Evolutionary conservation across 2,329 filamentous ascomycete species (phyloP).

Genomic region (Aspergillus ustus): DNA sequence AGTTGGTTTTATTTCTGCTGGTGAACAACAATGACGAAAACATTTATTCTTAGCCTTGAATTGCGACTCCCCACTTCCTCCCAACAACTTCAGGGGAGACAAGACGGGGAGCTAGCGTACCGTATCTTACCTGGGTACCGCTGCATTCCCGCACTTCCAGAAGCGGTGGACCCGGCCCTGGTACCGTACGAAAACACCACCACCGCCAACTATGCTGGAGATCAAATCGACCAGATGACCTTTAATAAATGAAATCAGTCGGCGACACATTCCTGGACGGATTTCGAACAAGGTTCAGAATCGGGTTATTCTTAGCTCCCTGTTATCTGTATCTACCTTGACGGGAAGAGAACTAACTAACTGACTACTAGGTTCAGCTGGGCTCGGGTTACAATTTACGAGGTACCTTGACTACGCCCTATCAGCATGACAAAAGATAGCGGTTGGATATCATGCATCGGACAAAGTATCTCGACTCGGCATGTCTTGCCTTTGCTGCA

Average conservation of each 20-base stretch:
- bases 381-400: background rate
- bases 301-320: background rate
- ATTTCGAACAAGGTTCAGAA: background rate
- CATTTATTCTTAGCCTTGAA: background rate
- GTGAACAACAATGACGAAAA: constrained; percentile 10
- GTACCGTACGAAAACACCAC: constrained; percentile 2
- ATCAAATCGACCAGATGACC: background rate
- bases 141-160: background rate
- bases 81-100: constrained; percentile 1
- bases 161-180: background rate
- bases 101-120: constrained; percentile 3
- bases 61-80: constrained; percentile 1
- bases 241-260: background rate
- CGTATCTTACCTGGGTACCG: constrained; percentile 5
- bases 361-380: background rate
- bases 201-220: constrained; percentile 2
- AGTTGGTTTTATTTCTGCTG: constrained; percentile 12
- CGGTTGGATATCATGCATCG: background rate
- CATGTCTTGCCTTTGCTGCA: background rate
- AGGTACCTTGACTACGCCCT: background rate
- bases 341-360: background rate
- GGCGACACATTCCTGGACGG: background rate
- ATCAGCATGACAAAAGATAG: background rate
- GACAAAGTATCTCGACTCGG: background rate
- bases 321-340: background rate